Evolutionary conservation across 2,329 filamentous ascomycete genomes (phyloP).

Genomic region (Aspergillus neotritici): DNA sequence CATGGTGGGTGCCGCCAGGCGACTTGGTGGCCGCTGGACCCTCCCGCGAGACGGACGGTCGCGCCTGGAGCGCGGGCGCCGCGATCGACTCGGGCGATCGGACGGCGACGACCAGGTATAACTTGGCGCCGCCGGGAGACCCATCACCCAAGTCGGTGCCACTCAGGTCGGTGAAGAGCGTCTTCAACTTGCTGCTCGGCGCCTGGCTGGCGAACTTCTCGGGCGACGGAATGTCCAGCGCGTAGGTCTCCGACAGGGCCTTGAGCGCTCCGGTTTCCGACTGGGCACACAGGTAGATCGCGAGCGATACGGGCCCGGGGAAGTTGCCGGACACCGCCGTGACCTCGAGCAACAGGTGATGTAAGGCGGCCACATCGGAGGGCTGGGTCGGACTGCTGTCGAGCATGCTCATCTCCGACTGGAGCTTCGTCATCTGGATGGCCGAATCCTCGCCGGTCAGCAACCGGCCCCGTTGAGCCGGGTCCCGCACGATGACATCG

Average conservation of each 20-base stretch:
- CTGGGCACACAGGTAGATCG: constrained; percentile 72
- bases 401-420: constrained; percentile 92
- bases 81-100: constrained; percentile 51
- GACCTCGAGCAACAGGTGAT: constrained; percentile 81
- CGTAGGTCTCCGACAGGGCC: constrained; percentile 76
- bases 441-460: constrained; percentile 90
- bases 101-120: constrained; percentile 81
- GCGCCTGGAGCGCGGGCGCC: constrained; percentile 19
- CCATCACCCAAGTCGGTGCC: constrained; percentile 65
- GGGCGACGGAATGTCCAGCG: constrained; percentile 68
- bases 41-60: constrained; percentile 32
- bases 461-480: constrained; percentile 73
- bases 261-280: constrained; percentile 57
- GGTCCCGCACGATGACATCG: constrained; percentile 91
- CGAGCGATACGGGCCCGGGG: constrained; percentile 68
- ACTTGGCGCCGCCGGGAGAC: constrained; percentile 58
- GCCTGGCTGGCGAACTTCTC: constrained; percentile 63
- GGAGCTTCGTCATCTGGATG: constrained; percentile 81
- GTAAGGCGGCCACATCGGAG: constrained; percentile 61
- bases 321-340: constrained; percentile 73
- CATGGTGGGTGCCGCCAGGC: constrained; percentile 23
- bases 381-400: constrained; percentile 69
- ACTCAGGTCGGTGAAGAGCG: constrained; percentile 80
- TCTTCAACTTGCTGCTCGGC: constrained; percentile 66
- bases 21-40: constrained; percentile 24